These are phyloP conservation scores for Aspergillus sp. DNA, from an alignment of 2,329 filamentous ascomycete species.

Conservation along the genomic window DNA sequence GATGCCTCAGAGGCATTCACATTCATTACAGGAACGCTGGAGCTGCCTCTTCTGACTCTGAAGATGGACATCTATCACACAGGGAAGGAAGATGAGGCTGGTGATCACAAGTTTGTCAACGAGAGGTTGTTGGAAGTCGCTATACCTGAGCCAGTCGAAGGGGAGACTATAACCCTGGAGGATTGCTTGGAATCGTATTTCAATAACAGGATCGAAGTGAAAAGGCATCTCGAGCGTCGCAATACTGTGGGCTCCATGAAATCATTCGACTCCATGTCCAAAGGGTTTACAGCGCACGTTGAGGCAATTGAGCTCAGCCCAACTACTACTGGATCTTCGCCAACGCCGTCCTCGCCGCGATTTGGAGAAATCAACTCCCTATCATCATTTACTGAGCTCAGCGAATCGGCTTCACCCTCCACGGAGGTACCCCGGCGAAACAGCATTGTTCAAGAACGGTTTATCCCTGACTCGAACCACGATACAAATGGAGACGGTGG, in stretches of 20 bases:
- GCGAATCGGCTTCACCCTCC: constrained; percentile 17
- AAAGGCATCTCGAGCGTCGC: constrained; percentile 63
- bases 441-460: constrained; percentile 43
- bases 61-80: constrained; percentile 95
- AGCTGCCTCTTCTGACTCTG: constrained; percentile 79
- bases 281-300: constrained; percentile 35
- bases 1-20: constrained; percentile 94
- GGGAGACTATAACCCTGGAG: constrained; percentile 72
- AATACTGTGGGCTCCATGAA: constrained; percentile 50
- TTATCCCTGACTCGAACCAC: constrained; percentile 40
- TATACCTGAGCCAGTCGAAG: constrained; percentile 64
- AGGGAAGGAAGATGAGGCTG: constrained; percentile 73
- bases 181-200: constrained; percentile 93
- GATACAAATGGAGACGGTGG: constrained; percentile 26
- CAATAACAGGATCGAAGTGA: constrained; percentile 87
- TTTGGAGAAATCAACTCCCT: constrained; percentile 18
- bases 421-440: constrained; percentile 23
- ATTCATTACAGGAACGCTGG: constrained; percentile 86
- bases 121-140: constrained; percentile 87
- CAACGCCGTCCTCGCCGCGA: constrained; percentile 14
- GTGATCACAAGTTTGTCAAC: constrained; percentile 92
- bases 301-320: constrained; percentile 40
- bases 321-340: constrained; percentile 25
- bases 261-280: constrained; percentile 32
- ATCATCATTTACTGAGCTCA: constrained; percentile 21